A percentile compares a stretch with the other conserved stretches of the same genome.
Conservation (phyloP, 257 asterid genomes). For the Nicotiana obtusifolia region DNA sequence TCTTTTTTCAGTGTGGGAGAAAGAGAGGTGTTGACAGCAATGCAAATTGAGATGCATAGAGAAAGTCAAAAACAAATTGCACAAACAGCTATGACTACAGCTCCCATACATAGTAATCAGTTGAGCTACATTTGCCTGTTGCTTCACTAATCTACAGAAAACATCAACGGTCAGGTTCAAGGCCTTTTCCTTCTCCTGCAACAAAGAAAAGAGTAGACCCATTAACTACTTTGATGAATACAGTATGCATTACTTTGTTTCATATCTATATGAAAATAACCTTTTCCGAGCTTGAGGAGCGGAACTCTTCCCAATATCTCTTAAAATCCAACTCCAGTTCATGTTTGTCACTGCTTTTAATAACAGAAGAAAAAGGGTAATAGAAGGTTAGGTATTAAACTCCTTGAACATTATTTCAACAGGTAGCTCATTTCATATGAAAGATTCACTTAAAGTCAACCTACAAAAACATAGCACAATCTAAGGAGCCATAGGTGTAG, state of each 20-base stretch:
- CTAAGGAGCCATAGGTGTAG: background rate
- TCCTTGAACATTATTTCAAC: background rate
- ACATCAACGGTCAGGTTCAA: conserved; percentile 84
- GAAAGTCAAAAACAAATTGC: background rate
- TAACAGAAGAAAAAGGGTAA: background rate
- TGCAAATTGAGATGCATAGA: conserved; percentile 6
- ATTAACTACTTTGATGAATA: conserved; percentile 5
- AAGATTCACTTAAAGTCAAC: background rate
- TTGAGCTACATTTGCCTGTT: conserved; percentile 80
- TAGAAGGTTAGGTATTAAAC: background rate
- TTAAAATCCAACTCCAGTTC: conserved; percentile 94
- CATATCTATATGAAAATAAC: conserved; percentile 13
- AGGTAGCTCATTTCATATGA: background rate
- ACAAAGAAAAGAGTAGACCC: conserved; percentile 22
- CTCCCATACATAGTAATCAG: conserved; percentile 70
- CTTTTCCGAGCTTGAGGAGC: conserved; percentile 71
- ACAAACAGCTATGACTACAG: background rate
- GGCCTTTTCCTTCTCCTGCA: conserved; percentile 98
- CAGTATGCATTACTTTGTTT: background rate
- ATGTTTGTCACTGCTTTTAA: conserved; percentile 47
- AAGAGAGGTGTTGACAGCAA: background rate
- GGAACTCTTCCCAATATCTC: conserved; percentile 97
- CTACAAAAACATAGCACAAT: background rate
- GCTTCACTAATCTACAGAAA: conserved; percentile 96
- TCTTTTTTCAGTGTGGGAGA: background rate